phyloP scores from a whole-genome alignment of 2,329 filamentous ascomycete genomes.

The Penicillium sp. region DNA sequence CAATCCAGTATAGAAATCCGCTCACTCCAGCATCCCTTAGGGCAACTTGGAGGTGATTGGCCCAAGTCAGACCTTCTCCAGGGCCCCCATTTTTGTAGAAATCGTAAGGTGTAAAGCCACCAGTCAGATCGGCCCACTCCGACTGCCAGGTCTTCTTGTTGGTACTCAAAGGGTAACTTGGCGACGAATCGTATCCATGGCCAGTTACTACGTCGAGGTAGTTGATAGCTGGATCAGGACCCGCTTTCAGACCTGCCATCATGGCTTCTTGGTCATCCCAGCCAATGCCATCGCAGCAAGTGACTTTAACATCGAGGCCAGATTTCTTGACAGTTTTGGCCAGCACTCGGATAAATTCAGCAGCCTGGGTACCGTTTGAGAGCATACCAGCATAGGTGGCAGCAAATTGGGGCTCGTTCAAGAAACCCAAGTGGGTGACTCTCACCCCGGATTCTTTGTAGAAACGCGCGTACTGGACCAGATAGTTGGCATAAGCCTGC shows the following conservation, averaged over 20 bases:
- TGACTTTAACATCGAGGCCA: slow-evolving; percentile 48
- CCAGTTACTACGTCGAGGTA: slow-evolving; percentile 50
- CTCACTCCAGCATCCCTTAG: slow-evolving; percentile 57
- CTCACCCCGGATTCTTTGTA: slow-evolving; percentile 51
- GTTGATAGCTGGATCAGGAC: slow-evolving; percentile 41
- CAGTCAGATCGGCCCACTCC: slow-evolving; percentile 57
- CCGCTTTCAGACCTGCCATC: slow-evolving; percentile 44
- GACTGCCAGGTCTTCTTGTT: slow-evolving; percentile 58
- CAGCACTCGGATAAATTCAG: slow-evolving; percentile 59
- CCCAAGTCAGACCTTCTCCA: slow-evolving; percentile 63
- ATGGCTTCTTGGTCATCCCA: slow-evolving; percentile 48
- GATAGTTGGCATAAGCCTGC: slow-evolving; percentile 57
- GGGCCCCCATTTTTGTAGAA: slow-evolving; percentile 57
- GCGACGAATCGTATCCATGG: slow-evolving; percentile 52
- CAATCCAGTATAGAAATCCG: slow-evolving; percentile 64
- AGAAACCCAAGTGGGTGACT: slow-evolving; percentile 52
- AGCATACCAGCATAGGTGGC: slow-evolving; percentile 45
- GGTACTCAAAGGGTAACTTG: slow-evolving; percentile 50
- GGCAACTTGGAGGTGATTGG: slow-evolving; percentile 59
- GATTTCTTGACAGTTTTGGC: slow-evolving; percentile 46
- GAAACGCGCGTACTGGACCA: slow-evolving; percentile 55
- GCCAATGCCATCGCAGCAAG: slow-evolving; percentile 55
- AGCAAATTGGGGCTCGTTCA: slow-evolving; percentile 53
- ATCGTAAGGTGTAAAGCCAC: slow-evolving; percentile 47
- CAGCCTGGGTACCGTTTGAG: slow-evolving; percentile 55